phyloP scores from a whole-genome alignment of 2,329 filamentous ascomycete genomes.

The Phialophora tarda region DNA sequence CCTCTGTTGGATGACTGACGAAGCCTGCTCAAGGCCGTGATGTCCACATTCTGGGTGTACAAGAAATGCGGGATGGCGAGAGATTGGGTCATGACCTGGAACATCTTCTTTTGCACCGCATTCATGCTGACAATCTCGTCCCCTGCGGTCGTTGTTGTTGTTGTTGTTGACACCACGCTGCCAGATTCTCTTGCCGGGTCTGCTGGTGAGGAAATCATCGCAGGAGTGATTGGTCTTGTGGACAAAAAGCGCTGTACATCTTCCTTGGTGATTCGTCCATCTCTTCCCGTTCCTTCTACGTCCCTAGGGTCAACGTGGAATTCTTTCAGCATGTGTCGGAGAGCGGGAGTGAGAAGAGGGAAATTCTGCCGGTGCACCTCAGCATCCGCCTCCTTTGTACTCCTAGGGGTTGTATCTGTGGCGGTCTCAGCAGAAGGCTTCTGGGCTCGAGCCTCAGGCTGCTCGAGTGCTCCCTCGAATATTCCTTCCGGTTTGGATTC shows the following conservation, averaged over 20 bases:
- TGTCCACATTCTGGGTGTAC: constrained; percentile 87
- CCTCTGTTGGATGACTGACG: constrained; percentile 77
- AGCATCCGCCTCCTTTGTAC: background rate
- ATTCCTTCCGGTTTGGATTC: too few relatives aligned
- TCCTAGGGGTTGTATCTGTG: background rate
- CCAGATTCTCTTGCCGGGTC: too few relatives aligned
- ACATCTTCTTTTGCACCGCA: constrained; percentile 80
- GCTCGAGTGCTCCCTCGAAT: too few relatives aligned
- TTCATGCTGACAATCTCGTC: too few relatives aligned
- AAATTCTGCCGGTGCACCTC: background rate
- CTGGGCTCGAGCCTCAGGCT: too few relatives aligned
- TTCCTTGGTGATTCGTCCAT: constrained; percentile 83
- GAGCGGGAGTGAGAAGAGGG: background rate
- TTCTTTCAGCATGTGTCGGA: constrained; percentile 1
- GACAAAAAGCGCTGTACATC: constrained; percentile 7
- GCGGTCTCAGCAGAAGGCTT: background rate
- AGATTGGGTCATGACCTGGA: constrained; percentile 86
- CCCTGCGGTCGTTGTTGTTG: too few relatives aligned
- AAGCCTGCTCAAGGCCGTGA: constrained; percentile 73
- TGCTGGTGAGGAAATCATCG: too few relatives aligned
- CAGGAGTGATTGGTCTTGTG: too few relatives aligned
- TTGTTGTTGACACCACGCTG: too few relatives aligned
- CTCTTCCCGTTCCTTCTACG: constrained; percentile 71
- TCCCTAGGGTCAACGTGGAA: background rate
- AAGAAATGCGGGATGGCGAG: constrained; percentile 92